Conservation (phyloP, 495 filamentous ascomycete species). For the Hyaloscypha variabilis region DNA sequence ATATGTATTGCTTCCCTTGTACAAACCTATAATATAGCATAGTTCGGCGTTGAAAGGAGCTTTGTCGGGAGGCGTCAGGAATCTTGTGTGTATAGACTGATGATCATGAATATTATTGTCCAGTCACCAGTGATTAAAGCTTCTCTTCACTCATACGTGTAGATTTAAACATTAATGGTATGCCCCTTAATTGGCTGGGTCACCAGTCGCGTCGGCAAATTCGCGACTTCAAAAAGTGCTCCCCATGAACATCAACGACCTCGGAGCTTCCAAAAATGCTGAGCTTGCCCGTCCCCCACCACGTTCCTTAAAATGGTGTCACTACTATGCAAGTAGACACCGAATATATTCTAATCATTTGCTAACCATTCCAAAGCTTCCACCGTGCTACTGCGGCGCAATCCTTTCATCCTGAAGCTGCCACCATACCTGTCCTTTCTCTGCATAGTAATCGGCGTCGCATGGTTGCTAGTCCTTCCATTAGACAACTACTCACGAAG, state of each 20-base stretch:
- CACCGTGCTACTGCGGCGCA: constrained; percentile 57
- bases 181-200: neutral
- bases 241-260: neutral
- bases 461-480: constrained; percentile 91
- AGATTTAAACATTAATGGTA: neutral
- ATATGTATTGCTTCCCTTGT: constrained; percentile 23
- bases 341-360: neutral
- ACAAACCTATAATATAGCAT: constrained; percentile 27
- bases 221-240: constrained; percentile 9
- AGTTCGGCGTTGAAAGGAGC: constrained; percentile 22
- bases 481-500: constrained; percentile 87
- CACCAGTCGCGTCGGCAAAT: constrained; percentile 20
- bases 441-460: constrained; percentile 86
- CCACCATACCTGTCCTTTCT: constrained; percentile 83
- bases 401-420: constrained; percentile 69
- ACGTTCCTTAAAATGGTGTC: constrained; percentile 24
- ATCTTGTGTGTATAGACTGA: constrained; percentile 9
- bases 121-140: neutral
- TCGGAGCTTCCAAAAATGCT: constrained; percentile 13
- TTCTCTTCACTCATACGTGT: neutral
- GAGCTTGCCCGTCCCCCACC: neutral
- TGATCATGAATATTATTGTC: constrained; percentile 15
- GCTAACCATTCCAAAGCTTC: constrained; percentile 42
- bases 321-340: constrained; percentile 24
- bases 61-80: constrained; percentile 11